Conservation (phyloP, 306 rosid genomes). For the Calophaca sinica region DNA sequence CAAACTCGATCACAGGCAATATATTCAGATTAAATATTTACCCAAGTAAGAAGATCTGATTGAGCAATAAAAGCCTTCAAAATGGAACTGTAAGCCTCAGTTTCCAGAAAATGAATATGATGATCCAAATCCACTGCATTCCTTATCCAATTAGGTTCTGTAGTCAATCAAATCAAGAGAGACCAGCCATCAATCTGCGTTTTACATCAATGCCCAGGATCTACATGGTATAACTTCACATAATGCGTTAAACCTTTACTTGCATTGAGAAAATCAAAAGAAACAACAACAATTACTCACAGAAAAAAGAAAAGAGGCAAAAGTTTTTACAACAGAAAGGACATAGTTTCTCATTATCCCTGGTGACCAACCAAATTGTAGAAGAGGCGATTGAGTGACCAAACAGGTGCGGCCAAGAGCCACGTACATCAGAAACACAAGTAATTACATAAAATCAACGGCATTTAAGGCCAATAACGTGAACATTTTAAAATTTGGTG, state of each 20-base stretch:
- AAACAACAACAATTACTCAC: slow-evolving; percentile 12
- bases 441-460: not conserved
- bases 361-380: not conserved
- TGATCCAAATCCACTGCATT: slow-evolving; percentile 41
- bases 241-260: slow-evolving; percentile 19
- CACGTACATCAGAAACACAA: slow-evolving; percentile 8
- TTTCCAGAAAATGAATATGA: slow-evolving; percentile 52
- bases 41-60: slow-evolving; percentile 60
- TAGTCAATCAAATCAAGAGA: slow-evolving; percentile 38
- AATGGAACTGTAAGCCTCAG: slow-evolving; percentile 52
- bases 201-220: slow-evolving; percentile 5
- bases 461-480: not conserved
- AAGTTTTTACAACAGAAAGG: slow-evolving; percentile 4
- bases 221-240: slow-evolving; percentile 26
- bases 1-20: slow-evolving; percentile 22
- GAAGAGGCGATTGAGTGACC: not conserved
- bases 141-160: slow-evolving; percentile 49
- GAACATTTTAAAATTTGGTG: not conserved
- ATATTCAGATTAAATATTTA: slow-evolving; percentile 33
- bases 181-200: slow-evolving; percentile 26
- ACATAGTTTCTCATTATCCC: slow-evolving; percentile 17
- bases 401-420: slow-evolving; percentile 17
- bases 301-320: not conserved
- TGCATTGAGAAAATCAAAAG: slow-evolving; percentile 26
- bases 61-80: slow-evolving; percentile 60